Base-by-base conservation (phyloP, 371 early-diverging fungal genomes). In the Actinomortierella ambigua region DNA sequence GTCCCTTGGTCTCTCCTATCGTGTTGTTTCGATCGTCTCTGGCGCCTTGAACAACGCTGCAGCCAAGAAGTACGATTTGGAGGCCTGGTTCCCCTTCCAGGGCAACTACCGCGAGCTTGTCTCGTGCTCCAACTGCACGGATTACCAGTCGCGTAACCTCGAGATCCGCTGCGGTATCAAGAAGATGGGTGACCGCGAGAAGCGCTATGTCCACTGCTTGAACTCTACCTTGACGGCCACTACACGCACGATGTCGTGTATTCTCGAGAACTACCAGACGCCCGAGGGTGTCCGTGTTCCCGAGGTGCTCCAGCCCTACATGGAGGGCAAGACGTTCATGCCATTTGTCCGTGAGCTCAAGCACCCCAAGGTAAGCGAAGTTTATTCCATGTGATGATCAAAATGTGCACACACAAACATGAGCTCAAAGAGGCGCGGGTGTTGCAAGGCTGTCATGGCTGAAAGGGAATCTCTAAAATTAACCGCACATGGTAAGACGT, bases 1-100 rank as follows among this genome's bases (percentile, higher is more conserved):
- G 85, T 89, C 93, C 28, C 85, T 98, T 39, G 95, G 94, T 53
- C 82, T 99, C 41, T 93, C 96, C 34, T 99, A 97, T 84, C 95
- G 93, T 63, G 94, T 99, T 27, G 94, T 99, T 50, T 81, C 94
- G 53, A 99, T 89, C 13, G 93, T 97, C 40, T 98, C 99, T 41
- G 99, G 99, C 24, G 99, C 99, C 5, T 86, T 99, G 49, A 99
- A 99, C 85, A 98, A 99, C 77, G 98, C 99, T 49, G 99, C 99
- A 26, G 97, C 99, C 68, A 97, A 98, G 68, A 99, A 99, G 85
- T 99, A 97, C 82, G 99, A 99, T 81, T 81, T 99, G 59, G 99
- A 99, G 83, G 99, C 99, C 27, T 98, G 94, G 93, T 99, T 99
- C 92, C 99, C 99, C 54, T 93, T 87, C 88, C 97, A 98, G 81